Evolutionary conservation across 2,329 filamentous ascomycete species (phyloP), one percentile per base, ranked within the genome.

Genomic region (Beauveria pseudobassiana): DNA sequence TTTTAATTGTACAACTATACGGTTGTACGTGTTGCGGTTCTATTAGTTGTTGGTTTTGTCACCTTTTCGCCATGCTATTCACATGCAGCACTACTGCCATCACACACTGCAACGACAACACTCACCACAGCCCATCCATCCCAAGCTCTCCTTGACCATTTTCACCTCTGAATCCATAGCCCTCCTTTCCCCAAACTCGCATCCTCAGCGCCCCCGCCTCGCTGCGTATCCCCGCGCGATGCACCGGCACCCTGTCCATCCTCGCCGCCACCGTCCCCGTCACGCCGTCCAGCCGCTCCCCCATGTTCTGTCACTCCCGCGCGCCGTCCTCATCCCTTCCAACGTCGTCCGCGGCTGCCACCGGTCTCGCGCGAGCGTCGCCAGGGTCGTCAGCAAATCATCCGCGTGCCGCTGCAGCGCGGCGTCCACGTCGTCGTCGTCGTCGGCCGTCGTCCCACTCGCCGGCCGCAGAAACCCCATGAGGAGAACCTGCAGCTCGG

Each of bases 241-340:
- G 84, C 51, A 87, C 66, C 2, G 86, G 86, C 3, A 88, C 75
- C 59, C 77, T 76, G 63, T 87, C 85, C 7, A 87, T 75, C 45
- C 78, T 75, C 63, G 77, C 79, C 71, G 87, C 82, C 3, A 83
- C 76, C 22, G 72, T 76, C 18, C 77, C 75, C 26, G 82, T 76
- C 2, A 77, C 73, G 57, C 79, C 79, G 1, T 79, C 75, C 64
- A 82, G 77, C 18, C 77, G 74, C 45, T 82, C 80, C 8, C 65
- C 24, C 79, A 64, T 4, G 73, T 78, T 59, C 76, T 75, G 43
- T 78, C 73, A 26, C 77, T 75, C 67, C 73, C 76, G 22, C 71
- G 67, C 1, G 73, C 70, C 61, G 74, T 72, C 62, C 74, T 72
- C 62, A 74, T 75, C 65, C 67, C 76, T 52, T 70, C 73, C 26